phyloP scores from a whole-genome alignment of 169 alveolate genomes.

The Cryptosporidium andersoni region DNA sequence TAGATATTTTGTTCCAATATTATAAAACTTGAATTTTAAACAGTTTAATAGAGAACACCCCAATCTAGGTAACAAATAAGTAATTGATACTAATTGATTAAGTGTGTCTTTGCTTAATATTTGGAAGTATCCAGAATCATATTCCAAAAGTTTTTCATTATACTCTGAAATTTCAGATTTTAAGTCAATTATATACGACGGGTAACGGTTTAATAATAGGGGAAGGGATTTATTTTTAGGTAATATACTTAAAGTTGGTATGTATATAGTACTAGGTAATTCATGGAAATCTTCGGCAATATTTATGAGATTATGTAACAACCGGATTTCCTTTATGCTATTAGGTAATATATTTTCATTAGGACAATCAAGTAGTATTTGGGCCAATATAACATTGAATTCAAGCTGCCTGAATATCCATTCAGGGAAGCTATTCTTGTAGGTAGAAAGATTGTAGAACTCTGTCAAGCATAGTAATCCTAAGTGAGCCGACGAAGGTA shows the following conservation, averaged over 20 bases:
- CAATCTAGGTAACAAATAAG: no score
- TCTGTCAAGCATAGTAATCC: conserved; percentile 44
- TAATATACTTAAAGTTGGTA: conserved; percentile 34
- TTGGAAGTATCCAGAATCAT: no score
- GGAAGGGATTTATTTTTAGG: conserved; percentile 36
- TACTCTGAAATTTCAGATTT: neutral
- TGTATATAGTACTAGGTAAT: neutral
- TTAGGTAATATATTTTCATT: neutral
- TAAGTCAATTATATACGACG: conserved; percentile 19
- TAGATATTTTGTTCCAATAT: no score
- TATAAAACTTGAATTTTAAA: no score
- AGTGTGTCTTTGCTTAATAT: no score
- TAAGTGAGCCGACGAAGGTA: conserved; percentile 58
- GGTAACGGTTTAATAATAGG: conserved; percentile 19
- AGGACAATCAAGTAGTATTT: conserved; percentile 5
- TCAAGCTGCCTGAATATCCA: conserved; percentile 9
- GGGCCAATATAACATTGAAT: conserved; percentile 17
- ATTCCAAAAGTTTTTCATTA: neutral
- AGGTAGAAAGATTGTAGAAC: neutral
- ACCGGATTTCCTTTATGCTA: conserved; percentile 17
- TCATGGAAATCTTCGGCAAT: neutral
- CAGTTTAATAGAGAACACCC: no score
- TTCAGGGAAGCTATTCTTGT: neutral
- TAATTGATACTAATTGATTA: no score
- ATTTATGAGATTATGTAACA: conserved; percentile 1